A percentile compares a stretch with the other conserved stretches of the same genome.
Conservation (phyloP, 805 yeast species). For the Phaffomyces opuntiae region DNA sequence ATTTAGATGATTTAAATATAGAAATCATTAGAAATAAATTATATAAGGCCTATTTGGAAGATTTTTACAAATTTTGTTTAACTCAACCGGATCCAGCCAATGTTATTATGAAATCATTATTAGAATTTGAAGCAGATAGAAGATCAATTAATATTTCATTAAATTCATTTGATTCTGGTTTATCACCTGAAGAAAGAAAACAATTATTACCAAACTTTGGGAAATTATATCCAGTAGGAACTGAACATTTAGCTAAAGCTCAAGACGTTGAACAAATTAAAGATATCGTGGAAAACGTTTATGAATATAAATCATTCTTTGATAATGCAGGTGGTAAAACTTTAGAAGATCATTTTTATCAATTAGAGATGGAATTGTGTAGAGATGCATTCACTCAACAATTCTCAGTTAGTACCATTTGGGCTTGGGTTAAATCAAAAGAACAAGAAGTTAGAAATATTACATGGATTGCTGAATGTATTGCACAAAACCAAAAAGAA, state of each 20-base stretch:
- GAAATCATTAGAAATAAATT: conserved; percentile 89
- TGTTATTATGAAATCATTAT: conserved; percentile 70
- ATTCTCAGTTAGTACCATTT: conserved; percentile 80
- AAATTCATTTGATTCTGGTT: conserved; percentile 80
- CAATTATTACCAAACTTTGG: conserved; percentile 80
- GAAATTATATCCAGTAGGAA: conserved; percentile 61
- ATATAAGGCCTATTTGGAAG: conserved; percentile 89
- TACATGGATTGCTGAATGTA: conserved; percentile 99
- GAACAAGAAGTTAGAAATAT: conserved; percentile 97
- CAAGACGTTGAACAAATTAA: conserved; percentile 86
- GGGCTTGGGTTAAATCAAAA: conserved; percentile 95
- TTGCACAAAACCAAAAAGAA: conserved; percentile 96
- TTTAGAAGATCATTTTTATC: conserved; percentile 91
- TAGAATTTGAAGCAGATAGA: conserved; percentile 92
- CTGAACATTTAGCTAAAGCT: conserved; percentile 58
- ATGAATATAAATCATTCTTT: conserved; percentile 58
- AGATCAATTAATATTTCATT: conserved; percentile 86
- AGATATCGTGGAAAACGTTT: conserved; percentile 51
- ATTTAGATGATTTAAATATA: conserved; percentile 90
- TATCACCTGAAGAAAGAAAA: conserved; percentile 64
- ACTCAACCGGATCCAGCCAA: conserved; percentile 67
- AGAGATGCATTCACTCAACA: conserved; percentile 94
- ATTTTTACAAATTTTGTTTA: conserved; percentile 62
- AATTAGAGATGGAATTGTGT: conserved; percentile 86
- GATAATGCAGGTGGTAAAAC: conserved; percentile 44